Evolutionary conservation across 345 rosid genomes (phyloP), one percentile per base, ranked within the genome.

Genomic region (Toxicodendron radicans): DNA sequence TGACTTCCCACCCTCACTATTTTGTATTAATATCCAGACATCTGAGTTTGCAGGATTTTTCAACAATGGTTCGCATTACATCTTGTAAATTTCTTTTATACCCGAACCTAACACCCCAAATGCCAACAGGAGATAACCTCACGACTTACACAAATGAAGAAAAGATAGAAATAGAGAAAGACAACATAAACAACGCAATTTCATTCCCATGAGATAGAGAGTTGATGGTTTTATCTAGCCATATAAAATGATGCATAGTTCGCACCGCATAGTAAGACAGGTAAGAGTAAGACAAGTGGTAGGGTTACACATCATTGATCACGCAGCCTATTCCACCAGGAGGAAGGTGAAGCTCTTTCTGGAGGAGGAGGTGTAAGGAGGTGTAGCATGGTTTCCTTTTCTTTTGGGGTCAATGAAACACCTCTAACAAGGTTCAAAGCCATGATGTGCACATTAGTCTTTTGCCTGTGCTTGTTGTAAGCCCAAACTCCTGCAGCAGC

Each of bases 341-440:
- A 76, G 63, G 83, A 83, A 41, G 83, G 66, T 62, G 80, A 57
- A 45, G 68, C 35, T 74, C 75, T 78, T 70, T 76, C 63, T 35
- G 85, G 66, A 6, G 97, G 84, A 56, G 98, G 99, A 65, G 97
- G 99, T 27, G 84, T 88, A 80, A 93, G 97, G 77, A 93, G 75
- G 66, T 93, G 98, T 51, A 95, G 86, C 88, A 95, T 89, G 67
- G 96, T 90, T 78, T 86, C 91, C 84, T 87, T 87, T 88, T 95
- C 97, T 64, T 88, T 90, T 0, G 92, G 92, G 41, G 96, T 93
- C 70, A 95, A 85, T 14, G 99, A 80, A 17, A 89, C 90, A 49
- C 97, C 94, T 83, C 98, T 84, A 52, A 95, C 80, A 56, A 91
- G 96, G 81, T 90, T 71, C 80, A 93, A 79, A 17, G 96, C 98